A percentile compares a stretch with the other conserved stretches of the same genome.
phyloP scores from a whole-genome alignment of 208 protist genomes.

The Crithidia acanthocephali region DNA sequence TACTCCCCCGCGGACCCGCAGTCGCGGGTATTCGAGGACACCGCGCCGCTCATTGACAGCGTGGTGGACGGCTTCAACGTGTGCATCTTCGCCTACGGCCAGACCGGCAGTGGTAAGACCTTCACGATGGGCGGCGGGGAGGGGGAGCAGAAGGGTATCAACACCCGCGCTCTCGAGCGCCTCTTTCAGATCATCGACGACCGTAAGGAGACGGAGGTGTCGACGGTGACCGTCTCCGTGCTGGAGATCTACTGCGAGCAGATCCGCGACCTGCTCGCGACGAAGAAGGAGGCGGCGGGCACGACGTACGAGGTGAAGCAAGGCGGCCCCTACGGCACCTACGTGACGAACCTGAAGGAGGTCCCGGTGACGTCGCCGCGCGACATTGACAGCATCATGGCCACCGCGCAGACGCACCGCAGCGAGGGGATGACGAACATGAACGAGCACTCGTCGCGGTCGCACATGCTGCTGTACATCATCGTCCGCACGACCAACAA shows the following conservation, averaged over 20 bases:
- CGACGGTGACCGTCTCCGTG: constrained; percentile 82
- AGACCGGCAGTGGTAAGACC: constrained; percentile 93
- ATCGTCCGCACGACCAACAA: constrained; percentile 89
- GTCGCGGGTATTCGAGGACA: constrained; percentile 92
- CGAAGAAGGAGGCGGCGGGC: constrained; percentile 57
- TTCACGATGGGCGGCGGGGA: constrained; percentile 90
- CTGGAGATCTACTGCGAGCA: constrained; percentile 93
- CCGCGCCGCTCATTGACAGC: constrained; percentile 91
- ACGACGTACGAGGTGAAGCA: constrained; percentile 88
- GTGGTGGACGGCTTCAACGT: constrained; percentile 95
- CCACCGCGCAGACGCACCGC: constrained; percentile 65
- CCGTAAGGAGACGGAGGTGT: constrained; percentile 85
- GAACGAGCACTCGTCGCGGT: constrained; percentile 94
- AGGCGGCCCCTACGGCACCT: constrained; percentile 88
- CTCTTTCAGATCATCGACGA: constrained; percentile 91
- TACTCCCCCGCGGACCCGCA: constrained; percentile 82
- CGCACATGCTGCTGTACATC: constrained; percentile 95
- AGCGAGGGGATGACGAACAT: constrained; percentile 92
- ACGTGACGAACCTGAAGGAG: constrained; percentile 91
- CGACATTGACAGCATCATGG: constrained; percentile 89
- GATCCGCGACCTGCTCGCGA: constrained; percentile 87
- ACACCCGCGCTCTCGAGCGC: constrained; percentile 85
- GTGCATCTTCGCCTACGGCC: constrained; percentile 95
- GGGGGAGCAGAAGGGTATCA: constrained; percentile 86
- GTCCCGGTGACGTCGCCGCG: constrained; percentile 57